Conservation (phyloP, 371 early-diverging fungal species). For the Rhizopus delemar region DNA sequence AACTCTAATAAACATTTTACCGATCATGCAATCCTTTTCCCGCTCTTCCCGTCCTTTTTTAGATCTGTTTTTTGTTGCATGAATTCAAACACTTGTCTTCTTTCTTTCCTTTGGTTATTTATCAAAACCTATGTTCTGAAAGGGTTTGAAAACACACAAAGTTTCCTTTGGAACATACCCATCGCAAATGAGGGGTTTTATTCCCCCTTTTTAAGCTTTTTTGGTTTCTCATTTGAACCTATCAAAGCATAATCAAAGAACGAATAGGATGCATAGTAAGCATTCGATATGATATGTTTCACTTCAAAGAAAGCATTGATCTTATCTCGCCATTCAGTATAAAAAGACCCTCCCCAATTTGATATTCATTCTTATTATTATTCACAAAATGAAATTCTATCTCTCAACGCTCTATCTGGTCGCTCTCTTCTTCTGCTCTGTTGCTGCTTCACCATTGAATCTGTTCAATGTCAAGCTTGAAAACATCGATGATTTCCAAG, state of each 20-base stretch:
- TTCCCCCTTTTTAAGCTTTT: no score
- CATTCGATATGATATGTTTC: constrained; percentile 10
- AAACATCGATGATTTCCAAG: constrained; percentile 3
- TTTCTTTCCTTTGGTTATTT: constrained; percentile 1
- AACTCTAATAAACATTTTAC: constrained; percentile 22
- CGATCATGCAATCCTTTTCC: no score
- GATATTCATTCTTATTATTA: background rate
- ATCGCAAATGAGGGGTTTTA: no score
- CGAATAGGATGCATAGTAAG: no score
- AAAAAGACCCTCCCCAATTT: no score
- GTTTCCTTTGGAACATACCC: background rate
- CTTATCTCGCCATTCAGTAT: no score
- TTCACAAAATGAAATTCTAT: constrained; percentile 7
- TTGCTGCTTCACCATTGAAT: background rate
- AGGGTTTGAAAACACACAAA: background rate
- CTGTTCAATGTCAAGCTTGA: constrained; percentile 4
- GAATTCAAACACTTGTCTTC: background rate
- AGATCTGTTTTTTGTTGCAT: no score
- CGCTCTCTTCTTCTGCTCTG: background rate
- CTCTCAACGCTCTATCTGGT: background rate
- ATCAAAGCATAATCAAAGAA: no score
- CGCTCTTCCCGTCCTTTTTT: no score
- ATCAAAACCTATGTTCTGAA: no score
- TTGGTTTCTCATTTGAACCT: no score
- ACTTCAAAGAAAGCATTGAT: no score